Percentiles rank a stretch among this genome's conserved stretches.
These are phyloP conservation scores for Mycena sanguinolenta DNA, from an alignment of 768 basidiomycete species.

Conservation along the genomic window DNA sequence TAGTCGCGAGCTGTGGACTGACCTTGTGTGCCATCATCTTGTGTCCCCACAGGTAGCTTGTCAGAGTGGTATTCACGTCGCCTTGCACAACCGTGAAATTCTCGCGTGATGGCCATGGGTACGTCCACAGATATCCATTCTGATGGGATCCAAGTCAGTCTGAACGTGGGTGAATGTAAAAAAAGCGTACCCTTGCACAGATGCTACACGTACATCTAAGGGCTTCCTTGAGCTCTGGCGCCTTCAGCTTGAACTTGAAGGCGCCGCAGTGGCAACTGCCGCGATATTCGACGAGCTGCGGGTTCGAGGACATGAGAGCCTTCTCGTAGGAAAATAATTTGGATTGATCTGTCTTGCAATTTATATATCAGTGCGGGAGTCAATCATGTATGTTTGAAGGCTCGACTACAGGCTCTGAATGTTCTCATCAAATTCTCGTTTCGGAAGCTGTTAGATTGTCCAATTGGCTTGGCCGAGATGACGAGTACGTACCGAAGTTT, in stretches of 20 bases:
- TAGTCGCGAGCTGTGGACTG: background rate
- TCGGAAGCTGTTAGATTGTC: no score
- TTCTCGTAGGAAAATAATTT: background rate
- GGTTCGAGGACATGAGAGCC: background rate
- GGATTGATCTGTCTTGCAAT: no score
- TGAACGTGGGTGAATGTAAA: background rate
- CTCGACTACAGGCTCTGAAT: no score
- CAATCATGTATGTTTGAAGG: no score
- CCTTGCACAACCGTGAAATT: constrained; percentile 21
- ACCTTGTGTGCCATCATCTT: constrained; percentile 25
- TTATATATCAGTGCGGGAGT: no score
- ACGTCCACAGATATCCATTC: constrained; percentile 32
- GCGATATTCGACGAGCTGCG: constrained; percentile 22
- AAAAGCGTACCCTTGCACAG: constrained; percentile 15
- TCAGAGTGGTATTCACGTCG: constrained; percentile 1
- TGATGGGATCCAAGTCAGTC: background rate
- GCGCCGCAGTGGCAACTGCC: constrained; percentile 34
- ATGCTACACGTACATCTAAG: constrained; percentile 23
- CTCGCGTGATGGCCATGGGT: background rate
- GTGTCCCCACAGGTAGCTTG: constrained; percentile 25
- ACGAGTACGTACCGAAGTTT: no score
- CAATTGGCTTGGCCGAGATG: no score
- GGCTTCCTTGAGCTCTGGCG: constrained; percentile 18
- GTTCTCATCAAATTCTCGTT: no score
- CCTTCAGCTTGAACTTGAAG: constrained; percentile 32